Evolutionary conservation across 2,329 filamentous ascomycete species (phyloP), one percentile per base, ranked within the genome.

Genomic region (Beauveria bassiana): DNA sequence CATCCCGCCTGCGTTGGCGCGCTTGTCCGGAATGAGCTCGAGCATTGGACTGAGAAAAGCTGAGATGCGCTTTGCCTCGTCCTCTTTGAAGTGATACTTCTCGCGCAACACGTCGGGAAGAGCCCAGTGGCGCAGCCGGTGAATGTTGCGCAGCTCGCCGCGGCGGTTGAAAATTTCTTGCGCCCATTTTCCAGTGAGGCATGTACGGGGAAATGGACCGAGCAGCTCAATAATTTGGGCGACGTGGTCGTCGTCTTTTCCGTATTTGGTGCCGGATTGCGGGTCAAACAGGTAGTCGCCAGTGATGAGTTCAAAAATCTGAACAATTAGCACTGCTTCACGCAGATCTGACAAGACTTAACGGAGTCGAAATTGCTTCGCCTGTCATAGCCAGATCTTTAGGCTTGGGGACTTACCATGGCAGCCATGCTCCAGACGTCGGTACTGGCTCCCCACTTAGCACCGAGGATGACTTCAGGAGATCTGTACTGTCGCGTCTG

Each of bases 371-470:
- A 9, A 8, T 7, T 40, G 16, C 3, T 16, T 10, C 14, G 14
- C 9, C n/a, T n/a, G n/a, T 1, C 20, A 14, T 12, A 9, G 40
- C 18, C 24, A 9, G 2, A 28, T 9, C 53, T 5, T 20, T n/a
- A 16, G 22, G 10, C 16, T 5, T 20, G 26, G n/a, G n/a, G 18
- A 49, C 45, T 22, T 82, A 98, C 95, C 95, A 99, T 99, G 67
- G 90, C 90, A 63, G 95, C 93, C 95, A 99, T 99, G 77, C 93
- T 98, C 95, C 95, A 99, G 8, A 98, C 90, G 75, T 99, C 95
- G 1, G 95, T 98, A 72, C 93, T 98, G n/a, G 95, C 95, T 67
- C 95, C 95, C 95, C 95, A 99, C 79, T 98, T 98, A 3, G 92
- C 86, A 45, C 95, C 95, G 22, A 99, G 79, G 64, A 99, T 98